These are phyloP conservation scores for Tetraselmis chui DNA, from an alignment of 139 green algal genomes.

Conservation along the genomic window DNA sequence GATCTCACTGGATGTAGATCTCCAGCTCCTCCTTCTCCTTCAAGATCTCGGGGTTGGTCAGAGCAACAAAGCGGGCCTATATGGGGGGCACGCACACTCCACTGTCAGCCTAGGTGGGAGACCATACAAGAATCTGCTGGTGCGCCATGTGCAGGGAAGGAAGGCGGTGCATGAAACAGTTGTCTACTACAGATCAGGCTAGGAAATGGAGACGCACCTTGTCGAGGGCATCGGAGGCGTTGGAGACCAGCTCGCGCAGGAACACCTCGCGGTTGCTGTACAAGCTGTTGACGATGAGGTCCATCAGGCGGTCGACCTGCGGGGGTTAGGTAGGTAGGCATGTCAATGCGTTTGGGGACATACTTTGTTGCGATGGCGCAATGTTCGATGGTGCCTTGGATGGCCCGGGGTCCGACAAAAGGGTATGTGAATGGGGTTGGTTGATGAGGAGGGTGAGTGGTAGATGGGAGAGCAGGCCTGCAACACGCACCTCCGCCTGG, in stretches of 20 bases:
- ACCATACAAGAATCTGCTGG: no score
- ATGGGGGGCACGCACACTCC: no score
- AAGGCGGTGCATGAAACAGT: no score
- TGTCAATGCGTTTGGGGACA: not conserved
- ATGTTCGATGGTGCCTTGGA: not conserved
- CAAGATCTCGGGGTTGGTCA: slow-evolving; percentile 56
- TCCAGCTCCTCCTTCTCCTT: slow-evolving; percentile 64
- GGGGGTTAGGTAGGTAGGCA: not conserved
- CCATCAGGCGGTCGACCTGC: slow-evolving; percentile 45
- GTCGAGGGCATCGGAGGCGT: slow-evolving; percentile 92
- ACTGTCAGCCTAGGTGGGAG: no score
- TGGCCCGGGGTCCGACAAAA: not conserved
- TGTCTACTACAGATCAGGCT: no score
- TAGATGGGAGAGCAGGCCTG: not conserved
- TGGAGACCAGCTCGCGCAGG: slow-evolving; percentile 86
- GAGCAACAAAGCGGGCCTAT: slow-evolving; percentile 51
- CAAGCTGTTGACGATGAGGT: slow-evolving; percentile 49
- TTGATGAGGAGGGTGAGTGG: not conserved
- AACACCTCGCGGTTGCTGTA: slow-evolving; percentile 86
- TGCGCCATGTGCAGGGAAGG: no score
- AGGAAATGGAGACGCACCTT: slow-evolving; percentile 52
- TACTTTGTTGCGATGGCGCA: not conserved
- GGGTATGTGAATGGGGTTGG: not conserved
- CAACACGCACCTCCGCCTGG: slow-evolving; percentile 33
- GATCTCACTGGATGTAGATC: slow-evolving; percentile 69